Evolutionary conservation across 352 stramenopile genomes (phyloP).

Genomic region (Phytopythium vexans): DNA sequence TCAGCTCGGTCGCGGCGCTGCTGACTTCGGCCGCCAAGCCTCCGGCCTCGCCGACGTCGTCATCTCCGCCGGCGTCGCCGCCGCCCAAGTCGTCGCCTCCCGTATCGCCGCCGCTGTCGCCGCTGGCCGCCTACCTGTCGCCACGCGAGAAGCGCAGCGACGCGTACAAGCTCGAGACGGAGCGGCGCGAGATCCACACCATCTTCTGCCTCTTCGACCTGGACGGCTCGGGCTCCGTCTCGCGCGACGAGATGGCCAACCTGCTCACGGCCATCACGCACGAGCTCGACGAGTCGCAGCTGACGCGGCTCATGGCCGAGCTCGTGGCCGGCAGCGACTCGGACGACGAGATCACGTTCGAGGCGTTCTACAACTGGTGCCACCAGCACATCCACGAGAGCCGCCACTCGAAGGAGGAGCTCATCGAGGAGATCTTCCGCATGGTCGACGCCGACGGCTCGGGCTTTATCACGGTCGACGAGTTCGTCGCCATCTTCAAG

Average conservation of each 20-base stretch:
- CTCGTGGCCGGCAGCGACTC: conserved; percentile 34
- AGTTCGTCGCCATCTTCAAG: conserved; percentile 74
- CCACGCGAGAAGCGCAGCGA: conserved; percentile 47
- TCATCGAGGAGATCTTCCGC: conserved; percentile 68
- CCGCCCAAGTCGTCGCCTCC: conserved; percentile 6
- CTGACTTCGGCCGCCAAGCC: conserved; percentile 13
- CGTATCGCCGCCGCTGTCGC: conserved; percentile 39
- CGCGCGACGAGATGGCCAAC: conserved; percentile 55
- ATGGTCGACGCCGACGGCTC: conserved; percentile 66
- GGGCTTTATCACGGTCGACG: conserved; percentile 65
- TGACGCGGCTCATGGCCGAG: conserved; percentile 57
- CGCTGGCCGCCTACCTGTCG: conserved; percentile 40
- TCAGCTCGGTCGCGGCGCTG: background rate
- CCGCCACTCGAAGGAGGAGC: conserved; percentile 46
- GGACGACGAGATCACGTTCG: conserved; percentile 46
- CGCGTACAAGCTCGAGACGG: conserved; percentile 53
- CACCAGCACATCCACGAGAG: conserved; percentile 55
- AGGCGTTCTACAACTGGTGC: conserved; percentile 74
- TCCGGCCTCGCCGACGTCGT: conserved; percentile 6
- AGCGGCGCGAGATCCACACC: conserved; percentile 66
- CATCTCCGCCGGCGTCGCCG: conserved; percentile 14
- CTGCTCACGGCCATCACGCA: conserved; percentile 61
- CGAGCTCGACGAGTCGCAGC: conserved; percentile 54
- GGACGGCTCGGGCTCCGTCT: conserved; percentile 58
- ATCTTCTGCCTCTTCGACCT: conserved; percentile 71